Conservation (phyloP, 202 grass and related monocot species). For the Panicum hallii region DNA sequence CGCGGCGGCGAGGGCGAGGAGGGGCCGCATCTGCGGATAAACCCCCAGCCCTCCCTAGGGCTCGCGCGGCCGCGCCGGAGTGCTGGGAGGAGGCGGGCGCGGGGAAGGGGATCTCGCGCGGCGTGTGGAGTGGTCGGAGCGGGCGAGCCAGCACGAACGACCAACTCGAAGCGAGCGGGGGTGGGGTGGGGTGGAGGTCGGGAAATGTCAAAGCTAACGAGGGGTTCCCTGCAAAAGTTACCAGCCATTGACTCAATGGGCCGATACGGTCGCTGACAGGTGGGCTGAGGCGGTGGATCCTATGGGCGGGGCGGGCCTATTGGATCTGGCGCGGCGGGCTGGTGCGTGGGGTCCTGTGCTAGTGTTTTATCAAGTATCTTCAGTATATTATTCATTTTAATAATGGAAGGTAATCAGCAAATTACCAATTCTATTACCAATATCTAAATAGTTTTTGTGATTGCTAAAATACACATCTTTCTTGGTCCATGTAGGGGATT, state of each 20-base stretch:
- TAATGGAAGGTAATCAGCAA: too few relatives aligned
- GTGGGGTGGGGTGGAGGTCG: neutral
- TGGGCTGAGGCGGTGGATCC: neutral
- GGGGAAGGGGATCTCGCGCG: conserved; percentile 40
- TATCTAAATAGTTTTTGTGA: too few relatives aligned
- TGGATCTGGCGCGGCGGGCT: neutral
- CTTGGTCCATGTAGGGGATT: too few relatives aligned
- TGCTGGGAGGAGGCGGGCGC: neutral
- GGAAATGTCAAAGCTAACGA: neutral
- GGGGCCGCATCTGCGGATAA: conserved; percentile 50
- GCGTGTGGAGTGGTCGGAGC: conserved; percentile 44
- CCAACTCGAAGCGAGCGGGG: conserved; percentile 42
- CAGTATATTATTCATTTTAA: too few relatives aligned
- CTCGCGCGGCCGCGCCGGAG: neutral
- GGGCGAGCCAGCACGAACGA: conserved; percentile 34
- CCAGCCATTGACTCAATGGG: neutral
- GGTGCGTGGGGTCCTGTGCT: neutral
- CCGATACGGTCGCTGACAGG: neutral
- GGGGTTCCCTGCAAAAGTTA: conserved; percentile 35
- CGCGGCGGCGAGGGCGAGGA: conserved; percentile 36
- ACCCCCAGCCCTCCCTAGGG: neutral
- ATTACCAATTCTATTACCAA: too few relatives aligned
- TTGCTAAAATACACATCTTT: too few relatives aligned
- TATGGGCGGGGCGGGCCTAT: neutral
- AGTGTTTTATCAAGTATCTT: too few relatives aligned